These are phyloP conservation scores for Amylostereum areolatum DNA, from an alignment of 1,284 basidiomycete species.

Conservation along the genomic window DNA sequence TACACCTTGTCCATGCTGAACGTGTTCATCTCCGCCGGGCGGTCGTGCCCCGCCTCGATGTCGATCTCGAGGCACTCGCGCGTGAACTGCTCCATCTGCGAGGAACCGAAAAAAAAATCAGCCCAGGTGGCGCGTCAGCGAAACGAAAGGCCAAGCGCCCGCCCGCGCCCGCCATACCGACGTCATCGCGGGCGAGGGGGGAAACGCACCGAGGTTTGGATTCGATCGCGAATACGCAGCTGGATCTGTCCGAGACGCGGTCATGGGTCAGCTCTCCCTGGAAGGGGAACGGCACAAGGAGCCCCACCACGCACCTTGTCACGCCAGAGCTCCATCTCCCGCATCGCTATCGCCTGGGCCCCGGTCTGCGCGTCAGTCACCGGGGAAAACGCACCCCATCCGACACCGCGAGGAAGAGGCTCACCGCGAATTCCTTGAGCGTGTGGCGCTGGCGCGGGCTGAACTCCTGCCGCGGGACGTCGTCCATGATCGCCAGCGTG, in stretches of 20 bases:
- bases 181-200: too few relatives aligned
- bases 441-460: conserved; percentile 86
- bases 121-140: background rate
- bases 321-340: conserved; percentile 92
- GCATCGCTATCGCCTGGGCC: conserved; percentile 81
- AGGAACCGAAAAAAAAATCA: conserved; percentile 1
- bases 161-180: background rate
- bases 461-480: conserved; percentile 80
- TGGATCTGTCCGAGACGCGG: conserved; percentile 56
- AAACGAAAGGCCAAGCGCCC: background rate
- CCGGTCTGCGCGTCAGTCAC: background rate
- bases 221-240: conserved; percentile 83
- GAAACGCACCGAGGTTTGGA: conserved; percentile 72
- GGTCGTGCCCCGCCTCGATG: conserved; percentile 31
- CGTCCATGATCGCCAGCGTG: conserved; percentile 82
- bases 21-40: conserved; percentile 15
- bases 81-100: conserved; percentile 89
- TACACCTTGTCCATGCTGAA: conserved; percentile 84
- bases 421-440: conserved; percentile 84
- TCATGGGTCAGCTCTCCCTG: background rate
- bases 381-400: background rate
- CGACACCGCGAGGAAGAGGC: conserved; percentile 11
- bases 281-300: background rate
- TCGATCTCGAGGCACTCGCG: conserved; percentile 94
- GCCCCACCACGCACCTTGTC: conserved; percentile 60